Percentiles rank a stretch among this genome's conserved stretches.
phyloP scores from a whole-genome alignment of 192 early-diverging fungal species.

The Linnemannia elongata region DNA sequence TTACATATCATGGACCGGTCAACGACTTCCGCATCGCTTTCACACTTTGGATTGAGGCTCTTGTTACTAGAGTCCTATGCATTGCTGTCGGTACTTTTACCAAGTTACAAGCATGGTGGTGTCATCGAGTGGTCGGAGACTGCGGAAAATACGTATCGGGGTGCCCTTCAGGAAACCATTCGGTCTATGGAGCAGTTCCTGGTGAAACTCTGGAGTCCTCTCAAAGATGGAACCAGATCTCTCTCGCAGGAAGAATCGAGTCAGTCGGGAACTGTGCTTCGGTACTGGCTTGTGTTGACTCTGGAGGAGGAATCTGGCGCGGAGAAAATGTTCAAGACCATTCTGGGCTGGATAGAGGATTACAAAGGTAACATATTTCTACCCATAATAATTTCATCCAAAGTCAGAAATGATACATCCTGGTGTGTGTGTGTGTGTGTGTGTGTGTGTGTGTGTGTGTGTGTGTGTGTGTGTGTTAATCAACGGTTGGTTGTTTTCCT shows the following conservation, averaged over 20 bases:
- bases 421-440: not conserved
- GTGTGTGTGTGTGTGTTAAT: not conserved
- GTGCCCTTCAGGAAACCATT: slow-evolving; percentile 5
- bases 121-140: not conserved
- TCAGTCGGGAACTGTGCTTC: slow-evolving; percentile 27
- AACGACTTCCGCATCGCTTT: not conserved
- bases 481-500: not conserved
- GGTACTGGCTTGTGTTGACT: slow-evolving; percentile 14
- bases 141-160: slow-evolving; percentile 9
- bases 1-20: slow-evolving; percentile 24
- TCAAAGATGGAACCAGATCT: not conserved
- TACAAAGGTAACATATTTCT: slow-evolving; percentile 13
- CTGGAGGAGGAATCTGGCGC: slow-evolving; percentile 12
- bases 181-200: slow-evolving; percentile 39
- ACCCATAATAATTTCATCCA: too few species aligned
- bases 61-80: slow-evolving; percentile 34
- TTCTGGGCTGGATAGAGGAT: slow-evolving; percentile 31
- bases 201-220: slow-evolving; percentile 7
- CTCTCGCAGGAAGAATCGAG: not conserved
- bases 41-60: not conserved
- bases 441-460: too few species aligned
- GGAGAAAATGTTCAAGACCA: slow-evolving; percentile 13
- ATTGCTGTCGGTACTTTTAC: slow-evolving; percentile 22
- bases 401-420: too few species aligned
- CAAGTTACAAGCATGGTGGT: slow-evolving; percentile 2